Percentiles rank a stretch among this genome's conserved stretches.
Conservation (phyloP, 1,284 basidiomycete genomes). For the Ceratobasidium sp. region DNA sequence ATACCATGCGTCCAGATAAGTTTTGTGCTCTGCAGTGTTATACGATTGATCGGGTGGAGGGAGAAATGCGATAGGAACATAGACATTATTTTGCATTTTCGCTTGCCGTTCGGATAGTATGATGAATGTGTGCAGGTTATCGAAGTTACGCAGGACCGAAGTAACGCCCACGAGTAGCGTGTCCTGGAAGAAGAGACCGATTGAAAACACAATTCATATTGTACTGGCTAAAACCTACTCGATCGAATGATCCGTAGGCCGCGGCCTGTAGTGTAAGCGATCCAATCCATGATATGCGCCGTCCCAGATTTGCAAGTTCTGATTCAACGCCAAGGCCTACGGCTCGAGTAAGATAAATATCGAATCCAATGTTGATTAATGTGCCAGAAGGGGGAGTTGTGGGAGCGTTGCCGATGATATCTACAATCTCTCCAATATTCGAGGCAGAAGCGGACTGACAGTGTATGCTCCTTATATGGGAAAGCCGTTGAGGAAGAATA, state of each 20-base stretch:
- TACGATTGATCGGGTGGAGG: not conserved
- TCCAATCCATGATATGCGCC: not conserved
- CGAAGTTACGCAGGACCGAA: not conserved
- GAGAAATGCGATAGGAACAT: not conserved
- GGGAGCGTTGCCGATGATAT: not conserved
- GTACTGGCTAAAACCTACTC: not conserved
- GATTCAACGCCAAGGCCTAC: not conserved
- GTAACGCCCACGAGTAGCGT: not conserved
- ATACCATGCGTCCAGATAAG: not conserved
- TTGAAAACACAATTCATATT: not conserved
- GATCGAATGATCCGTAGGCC: not conserved
- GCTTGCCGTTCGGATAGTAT: not conserved
- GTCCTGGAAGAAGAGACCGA: not conserved
- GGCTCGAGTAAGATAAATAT: not conserved
- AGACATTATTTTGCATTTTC: not conserved
- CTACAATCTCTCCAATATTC: not conserved
- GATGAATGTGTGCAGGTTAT: not conserved
- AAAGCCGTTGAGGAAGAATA: not conserved
- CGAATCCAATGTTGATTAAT: not conserved
- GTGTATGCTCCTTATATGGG: not conserved
- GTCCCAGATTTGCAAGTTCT: not conserved
- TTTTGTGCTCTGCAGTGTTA: not conserved
- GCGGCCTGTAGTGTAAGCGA: constrained; percentile 8
- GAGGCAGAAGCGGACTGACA: not conserved
- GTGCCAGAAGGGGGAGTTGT: not conserved